Percentiles rank a stretch among this genome's conserved stretches.
phyloP scores from a whole-genome alignment of 805 yeast genomes.

The Suhomyces vadensis region DNA sequence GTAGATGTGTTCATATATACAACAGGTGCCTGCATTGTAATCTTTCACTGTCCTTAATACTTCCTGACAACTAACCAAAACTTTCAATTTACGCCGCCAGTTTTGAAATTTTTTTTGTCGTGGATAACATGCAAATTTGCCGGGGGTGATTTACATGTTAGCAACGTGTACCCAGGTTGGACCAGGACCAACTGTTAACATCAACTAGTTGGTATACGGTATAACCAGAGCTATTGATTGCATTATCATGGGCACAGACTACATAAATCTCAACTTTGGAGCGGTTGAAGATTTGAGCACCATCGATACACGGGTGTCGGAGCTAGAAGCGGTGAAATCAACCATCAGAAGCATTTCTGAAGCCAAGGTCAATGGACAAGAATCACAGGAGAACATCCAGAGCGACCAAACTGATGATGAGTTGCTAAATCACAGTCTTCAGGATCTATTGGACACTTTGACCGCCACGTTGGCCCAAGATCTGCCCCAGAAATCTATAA shows the following conservation, averaged over 20 bases:
- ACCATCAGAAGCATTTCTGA: constrained; percentile 15
- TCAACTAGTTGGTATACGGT: too few relatives aligned
- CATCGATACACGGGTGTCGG: constrained; percentile 26
- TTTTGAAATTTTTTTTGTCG: constrained; percentile 1
- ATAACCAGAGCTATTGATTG: too few relatives aligned
- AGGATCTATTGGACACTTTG: background rate
- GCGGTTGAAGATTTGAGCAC: constrained; percentile 33
- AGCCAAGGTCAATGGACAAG: constrained; percentile 12
- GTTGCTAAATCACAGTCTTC: constrained; percentile 12
- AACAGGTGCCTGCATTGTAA: constrained; percentile 47
- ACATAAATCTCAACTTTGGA: constrained; percentile 36
- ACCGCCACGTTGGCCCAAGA: constrained; percentile 5
- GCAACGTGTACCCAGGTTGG: constrained; percentile 1
- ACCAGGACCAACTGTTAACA: too few relatives aligned
- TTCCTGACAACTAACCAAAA: too few relatives aligned
- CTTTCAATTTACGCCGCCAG: constrained; percentile 1
- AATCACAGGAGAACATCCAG: background rate
- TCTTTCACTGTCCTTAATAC: background rate
- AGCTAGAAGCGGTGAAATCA: constrained; percentile 22
- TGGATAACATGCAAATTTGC: background rate
- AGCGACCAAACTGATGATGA: constrained; percentile 10
- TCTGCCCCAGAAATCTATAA: constrained; percentile 1
- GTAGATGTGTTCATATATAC: constrained; percentile 69
- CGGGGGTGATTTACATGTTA: background rate
- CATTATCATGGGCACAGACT: constrained; percentile 20